Conservation (phyloP, 371 early-diverging fungal genomes). For the Entomophthora muscae region DNA sequence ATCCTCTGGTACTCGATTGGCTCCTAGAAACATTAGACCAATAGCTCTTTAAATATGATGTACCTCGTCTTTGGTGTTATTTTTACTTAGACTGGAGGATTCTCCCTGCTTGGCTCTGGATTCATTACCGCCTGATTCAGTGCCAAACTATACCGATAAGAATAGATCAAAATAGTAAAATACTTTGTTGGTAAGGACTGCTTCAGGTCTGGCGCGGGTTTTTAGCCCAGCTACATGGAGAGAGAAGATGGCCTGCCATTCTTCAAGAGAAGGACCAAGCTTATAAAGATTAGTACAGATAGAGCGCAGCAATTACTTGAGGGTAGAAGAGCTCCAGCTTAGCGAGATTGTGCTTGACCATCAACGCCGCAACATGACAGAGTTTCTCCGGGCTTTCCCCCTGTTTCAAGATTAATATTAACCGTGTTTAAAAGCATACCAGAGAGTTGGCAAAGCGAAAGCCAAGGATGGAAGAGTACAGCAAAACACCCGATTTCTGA, state of each 20-base stretch:
- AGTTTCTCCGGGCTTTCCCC: background rate
- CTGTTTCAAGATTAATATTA: background rate
- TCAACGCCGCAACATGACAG: constrained; percentile 1
- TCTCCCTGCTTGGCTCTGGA: background rate
- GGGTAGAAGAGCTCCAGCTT: background rate
- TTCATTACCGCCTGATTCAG: background rate
- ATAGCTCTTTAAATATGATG: too few relatives aligned
- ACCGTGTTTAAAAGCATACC: background rate
- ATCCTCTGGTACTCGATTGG: background rate
- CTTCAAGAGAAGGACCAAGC: background rate
- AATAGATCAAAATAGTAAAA: too few relatives aligned
- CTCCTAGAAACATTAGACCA: too few relatives aligned
- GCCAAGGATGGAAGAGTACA: background rate
- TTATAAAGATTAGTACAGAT: background rate
- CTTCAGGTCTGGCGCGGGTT: too few relatives aligned
- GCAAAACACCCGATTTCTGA: background rate
- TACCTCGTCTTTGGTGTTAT: background rate
- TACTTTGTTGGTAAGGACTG: too few relatives aligned
- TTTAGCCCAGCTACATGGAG: too few relatives aligned
- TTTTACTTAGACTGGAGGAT: background rate
- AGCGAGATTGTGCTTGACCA: background rate
- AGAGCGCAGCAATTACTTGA: background rate
- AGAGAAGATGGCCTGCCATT: background rate
- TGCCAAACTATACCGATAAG: background rate
- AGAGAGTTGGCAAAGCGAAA: background rate